Evolutionary conservation across 2,329 filamentous ascomycete species (phyloP).

Genomic region (Aspergillus sojae): DNA sequence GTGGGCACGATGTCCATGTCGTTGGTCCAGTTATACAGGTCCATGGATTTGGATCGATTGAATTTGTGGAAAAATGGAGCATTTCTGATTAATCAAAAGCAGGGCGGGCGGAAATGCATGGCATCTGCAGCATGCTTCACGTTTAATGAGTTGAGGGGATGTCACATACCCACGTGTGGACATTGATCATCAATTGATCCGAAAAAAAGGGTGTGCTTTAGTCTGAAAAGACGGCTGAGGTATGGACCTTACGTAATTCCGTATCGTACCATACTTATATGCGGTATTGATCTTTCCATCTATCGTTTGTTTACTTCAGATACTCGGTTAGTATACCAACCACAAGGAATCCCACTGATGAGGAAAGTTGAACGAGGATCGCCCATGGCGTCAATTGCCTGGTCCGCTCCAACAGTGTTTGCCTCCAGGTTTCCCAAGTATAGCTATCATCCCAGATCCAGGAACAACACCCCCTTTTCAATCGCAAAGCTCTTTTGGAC

Average conservation of each 20-base stretch:
- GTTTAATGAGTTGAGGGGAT: neutral
- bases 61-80: neutral
- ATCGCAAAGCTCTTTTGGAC: neutral
- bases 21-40: neutral
- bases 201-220: neutral
- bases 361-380: neutral
- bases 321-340: neutral
- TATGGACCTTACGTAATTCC: neutral
- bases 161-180: conserved; percentile 4
- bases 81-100: neutral
- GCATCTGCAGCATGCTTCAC: neutral
- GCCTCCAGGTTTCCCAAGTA: neutral
- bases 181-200: conserved; percentile 3
- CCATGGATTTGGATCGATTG: neutral
- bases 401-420: neutral
- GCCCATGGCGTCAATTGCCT: neutral
- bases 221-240: neutral
- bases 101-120: neutral
- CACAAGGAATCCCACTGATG: neutral
- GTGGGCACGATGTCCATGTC: too few species aligned
- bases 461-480: neutral
- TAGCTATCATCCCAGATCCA: neutral
- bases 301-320: neutral
- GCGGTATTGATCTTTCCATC: neutral
- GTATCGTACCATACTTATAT: neutral